phyloP scores from a whole-genome alignment of 257 asterid genomes.

The Linaria vulgaris region DNA sequence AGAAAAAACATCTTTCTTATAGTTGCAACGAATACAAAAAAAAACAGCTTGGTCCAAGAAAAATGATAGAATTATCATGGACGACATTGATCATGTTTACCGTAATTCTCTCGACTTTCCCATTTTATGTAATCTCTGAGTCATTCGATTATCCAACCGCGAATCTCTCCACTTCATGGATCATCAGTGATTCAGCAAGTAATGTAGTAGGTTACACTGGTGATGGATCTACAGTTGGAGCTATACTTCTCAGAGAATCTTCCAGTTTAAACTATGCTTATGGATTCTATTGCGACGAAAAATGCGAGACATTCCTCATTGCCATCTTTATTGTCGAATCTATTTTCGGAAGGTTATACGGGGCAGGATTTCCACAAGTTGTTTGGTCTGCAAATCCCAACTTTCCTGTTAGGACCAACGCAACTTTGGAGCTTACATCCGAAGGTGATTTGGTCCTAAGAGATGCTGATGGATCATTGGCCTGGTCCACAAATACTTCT shows the following conservation, averaged over 20 bases:
- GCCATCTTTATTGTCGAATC: slow-evolving; percentile 44
- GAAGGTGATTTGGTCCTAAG: slow-evolving; percentile 36
- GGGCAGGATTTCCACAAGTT: slow-evolving; percentile 40
- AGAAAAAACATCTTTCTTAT: too few relatives aligned
- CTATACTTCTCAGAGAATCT: slow-evolving; percentile 42
- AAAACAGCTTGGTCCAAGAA: too few relatives aligned
- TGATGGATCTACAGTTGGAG: slow-evolving; percentile 36
- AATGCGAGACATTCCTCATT: slow-evolving; percentile 38
- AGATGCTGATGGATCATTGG: slow-evolving; percentile 29
- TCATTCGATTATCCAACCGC: slow-evolving; percentile 49
- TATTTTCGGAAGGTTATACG: slow-evolving; percentile 31
- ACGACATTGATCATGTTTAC: not conserved
- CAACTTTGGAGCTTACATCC: slow-evolving; percentile 25
- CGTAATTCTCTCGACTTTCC: not conserved
- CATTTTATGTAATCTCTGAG: slow-evolving; percentile 23
- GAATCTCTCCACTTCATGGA: slow-evolving; percentile 46
- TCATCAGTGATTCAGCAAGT: slow-evolving; percentile 32
- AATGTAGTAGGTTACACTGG: slow-evolving; percentile 30
- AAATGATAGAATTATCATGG: too few relatives aligned
- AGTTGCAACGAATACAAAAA: too few relatives aligned
- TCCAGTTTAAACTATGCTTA: slow-evolving; percentile 44
- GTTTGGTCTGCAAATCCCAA: slow-evolving; percentile 37
- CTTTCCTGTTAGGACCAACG: slow-evolving; percentile 32
- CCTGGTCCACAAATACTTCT: slow-evolving; percentile 31
- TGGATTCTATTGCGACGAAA: slow-evolving; percentile 47